Conservation (phyloP, 2,329 filamentous ascomycete species). For the Tolypocladium ophioglossoides region DNA sequence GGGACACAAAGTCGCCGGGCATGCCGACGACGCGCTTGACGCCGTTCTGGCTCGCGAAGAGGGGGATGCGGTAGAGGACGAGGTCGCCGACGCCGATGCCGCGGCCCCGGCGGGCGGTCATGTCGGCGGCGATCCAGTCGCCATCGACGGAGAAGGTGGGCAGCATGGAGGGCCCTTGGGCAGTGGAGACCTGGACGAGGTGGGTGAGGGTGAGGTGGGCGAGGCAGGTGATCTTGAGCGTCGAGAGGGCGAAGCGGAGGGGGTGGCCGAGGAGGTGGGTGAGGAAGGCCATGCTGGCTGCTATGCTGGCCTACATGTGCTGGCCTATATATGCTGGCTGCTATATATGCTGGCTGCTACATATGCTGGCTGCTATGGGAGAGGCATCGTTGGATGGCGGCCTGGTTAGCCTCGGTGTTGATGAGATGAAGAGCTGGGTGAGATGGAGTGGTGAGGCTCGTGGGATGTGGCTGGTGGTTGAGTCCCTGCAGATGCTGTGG, state of each 20-base stretch:
- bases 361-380: neutral
- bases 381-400: neutral
- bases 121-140: constrained; percentile 60
- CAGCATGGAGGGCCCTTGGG: constrained; percentile 75
- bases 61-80: constrained; percentile 67
- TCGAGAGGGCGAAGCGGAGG: constrained; percentile 22
- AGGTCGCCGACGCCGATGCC: constrained; percentile 67
- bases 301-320: no score
- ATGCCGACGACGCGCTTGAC: constrained; percentile 74
- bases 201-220: constrained; percentile 42
- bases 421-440: constrained; percentile 16
- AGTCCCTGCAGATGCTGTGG: neutral
- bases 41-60: constrained; percentile 46
- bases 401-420: neutral
- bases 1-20: constrained; percentile 64
- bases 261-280: constrained; percentile 29
- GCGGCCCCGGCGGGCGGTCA: constrained; percentile 58
- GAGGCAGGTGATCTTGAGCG: constrained; percentile 29
- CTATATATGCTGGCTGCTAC: neutral
- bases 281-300: constrained; percentile 9
- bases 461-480: neutral
- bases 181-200: constrained; percentile 46
- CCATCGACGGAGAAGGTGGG: constrained; percentile 64
- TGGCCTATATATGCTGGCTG: no score
- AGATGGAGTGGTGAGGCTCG: neutral